These are phyloP conservation scores for Diaporthe citriasiana DNA, from an alignment of 2,329 filamentous ascomycete genomes.

Conservation along the genomic window DNA sequence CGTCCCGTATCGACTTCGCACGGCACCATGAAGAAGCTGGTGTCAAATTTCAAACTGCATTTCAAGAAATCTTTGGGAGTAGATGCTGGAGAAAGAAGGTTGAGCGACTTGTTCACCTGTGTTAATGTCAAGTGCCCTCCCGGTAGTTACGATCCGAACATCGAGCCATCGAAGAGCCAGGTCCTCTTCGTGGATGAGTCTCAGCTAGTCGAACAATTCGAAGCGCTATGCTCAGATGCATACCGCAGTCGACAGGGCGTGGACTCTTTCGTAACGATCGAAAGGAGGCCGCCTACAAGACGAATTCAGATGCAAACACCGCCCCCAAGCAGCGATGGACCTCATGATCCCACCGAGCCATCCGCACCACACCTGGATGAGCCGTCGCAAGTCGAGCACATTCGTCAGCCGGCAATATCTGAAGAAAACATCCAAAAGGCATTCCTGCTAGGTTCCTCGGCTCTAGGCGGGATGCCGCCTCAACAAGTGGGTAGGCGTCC, in stretches of 20 bases:
- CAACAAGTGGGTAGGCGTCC: neutral
- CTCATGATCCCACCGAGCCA: slow-evolving; percentile 42
- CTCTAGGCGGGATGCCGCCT: neutral
- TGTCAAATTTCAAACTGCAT: slow-evolving; percentile 65
- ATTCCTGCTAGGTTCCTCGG: neutral
- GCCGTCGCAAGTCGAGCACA: neutral
- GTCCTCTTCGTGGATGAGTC: slow-evolving; percentile 74
- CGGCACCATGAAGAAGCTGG: slow-evolving; percentile 73
- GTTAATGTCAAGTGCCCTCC: slow-evolving; percentile 74
- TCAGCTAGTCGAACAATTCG: slow-evolving; percentile 61
- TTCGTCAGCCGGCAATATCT: neutral
- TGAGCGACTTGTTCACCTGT: slow-evolving; percentile 71
- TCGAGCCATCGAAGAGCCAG: slow-evolving; percentile 80
- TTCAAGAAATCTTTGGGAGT: slow-evolving; percentile 53
- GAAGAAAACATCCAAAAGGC: neutral
- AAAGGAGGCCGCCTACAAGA: slow-evolving; percentile 13
- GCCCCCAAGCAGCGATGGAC: slow-evolving; percentile 53
- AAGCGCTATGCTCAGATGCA: slow-evolving; percentile 56
- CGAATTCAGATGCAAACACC: slow-evolving; percentile 37
- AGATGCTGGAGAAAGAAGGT: slow-evolving; percentile 46
- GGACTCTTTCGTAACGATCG: slow-evolving; percentile 33
- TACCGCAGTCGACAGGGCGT: slow-evolving; percentile 49
- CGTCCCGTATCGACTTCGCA: slow-evolving; percentile 71
- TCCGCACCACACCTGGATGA: neutral
- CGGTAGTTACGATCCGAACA: slow-evolving; percentile 78